Percentiles rank a stretch among this genome's conserved stretches.
These are phyloP conservation scores for Colletotrichum musae DNA, from an alignment of 2,329 filamentous ascomycete species.

Conservation along the genomic window DNA sequence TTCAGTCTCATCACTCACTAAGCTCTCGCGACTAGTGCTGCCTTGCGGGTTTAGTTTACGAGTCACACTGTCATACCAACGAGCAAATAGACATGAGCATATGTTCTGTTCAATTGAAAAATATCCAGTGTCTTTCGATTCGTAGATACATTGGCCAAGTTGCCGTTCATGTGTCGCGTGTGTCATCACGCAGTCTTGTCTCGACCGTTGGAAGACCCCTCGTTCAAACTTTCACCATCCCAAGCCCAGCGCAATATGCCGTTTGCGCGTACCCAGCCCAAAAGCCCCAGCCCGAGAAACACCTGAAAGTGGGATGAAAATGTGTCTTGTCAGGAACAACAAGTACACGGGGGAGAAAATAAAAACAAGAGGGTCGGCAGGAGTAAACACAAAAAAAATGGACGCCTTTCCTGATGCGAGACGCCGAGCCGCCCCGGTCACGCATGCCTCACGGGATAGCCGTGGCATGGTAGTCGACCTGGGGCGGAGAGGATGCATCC, in stretches of 20 bases:
- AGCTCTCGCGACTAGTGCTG: too few species aligned
- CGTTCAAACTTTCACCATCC: background rate
- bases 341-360: background rate
- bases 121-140: background rate
- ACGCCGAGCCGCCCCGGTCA: constrained; percentile 19
- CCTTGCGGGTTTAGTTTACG: background rate
- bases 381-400: background rate
- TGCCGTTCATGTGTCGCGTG: background rate
- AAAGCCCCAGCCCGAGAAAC: constrained; percentile 1
- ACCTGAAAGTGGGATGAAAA: background rate
- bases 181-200: constrained; percentile 10
- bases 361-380: background rate
- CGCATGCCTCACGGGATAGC: background rate
- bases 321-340: background rate
- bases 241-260: constrained; percentile 1
- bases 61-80: background rate
- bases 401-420: constrained; percentile 30
- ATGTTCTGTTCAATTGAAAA: constrained; percentile 25
- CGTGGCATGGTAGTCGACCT: background rate
- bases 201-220: background rate
- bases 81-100: background rate
- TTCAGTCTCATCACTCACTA: too few species aligned
- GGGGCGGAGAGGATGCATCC: constrained; percentile 17
- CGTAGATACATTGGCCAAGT: constrained; percentile 3
- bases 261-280: background rate